phyloP scores from a whole-genome alignment of 805 yeast genomes.

The Kregervanrija delftensis region DNA sequence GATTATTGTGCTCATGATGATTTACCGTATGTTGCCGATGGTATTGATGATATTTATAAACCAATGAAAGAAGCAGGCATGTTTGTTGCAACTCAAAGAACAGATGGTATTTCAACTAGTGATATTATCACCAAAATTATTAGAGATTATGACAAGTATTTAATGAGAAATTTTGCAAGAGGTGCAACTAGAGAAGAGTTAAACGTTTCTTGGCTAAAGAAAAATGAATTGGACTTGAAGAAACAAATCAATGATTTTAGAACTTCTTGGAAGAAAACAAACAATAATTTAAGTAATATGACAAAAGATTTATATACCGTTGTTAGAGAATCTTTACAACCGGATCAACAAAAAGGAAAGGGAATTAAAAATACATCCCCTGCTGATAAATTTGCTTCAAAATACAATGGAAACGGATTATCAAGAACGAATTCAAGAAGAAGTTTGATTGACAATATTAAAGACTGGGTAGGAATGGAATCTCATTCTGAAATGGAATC shows the following conservation, averaged over 20 bases:
- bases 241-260: slow-evolving; percentile 86
- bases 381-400: slow-evolving; percentile 60
- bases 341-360: slow-evolving; percentile 8
- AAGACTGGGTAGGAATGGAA: slow-evolving; percentile 30
- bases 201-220: slow-evolving; percentile 95
- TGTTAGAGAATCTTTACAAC: slow-evolving; percentile 59
- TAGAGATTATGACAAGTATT: slow-evolving; percentile 91
- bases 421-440: slow-evolving; percentile 17
- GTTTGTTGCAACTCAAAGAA: slow-evolving; percentile 91
- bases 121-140: slow-evolving; percentile 94
- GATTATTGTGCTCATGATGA: slow-evolving; percentile 99
- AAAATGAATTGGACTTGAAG: slow-evolving; percentile 90
- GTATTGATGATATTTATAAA: slow-evolving; percentile 83
- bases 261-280: slow-evolving; percentile 75
- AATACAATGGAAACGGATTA: slow-evolving; percentile 50
- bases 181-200: slow-evolving; percentile 96
- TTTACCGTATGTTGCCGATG: slow-evolving; percentile 87
- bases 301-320: slow-evolving; percentile 82
- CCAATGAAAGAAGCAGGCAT: slow-evolving; percentile 87
- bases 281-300: slow-evolving; percentile 57
- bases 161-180: slow-evolving; percentile 94
- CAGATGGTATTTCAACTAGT: slow-evolving; percentile 93
- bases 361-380: slow-evolving; percentile 34
- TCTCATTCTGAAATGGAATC: slow-evolving; percentile 13
- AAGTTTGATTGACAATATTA: slow-evolving; percentile 28